Evolutionary conservation across 2,329 filamentous ascomycete species (phyloP).

Genomic region (Aspergillus thermomutatus): DNA sequence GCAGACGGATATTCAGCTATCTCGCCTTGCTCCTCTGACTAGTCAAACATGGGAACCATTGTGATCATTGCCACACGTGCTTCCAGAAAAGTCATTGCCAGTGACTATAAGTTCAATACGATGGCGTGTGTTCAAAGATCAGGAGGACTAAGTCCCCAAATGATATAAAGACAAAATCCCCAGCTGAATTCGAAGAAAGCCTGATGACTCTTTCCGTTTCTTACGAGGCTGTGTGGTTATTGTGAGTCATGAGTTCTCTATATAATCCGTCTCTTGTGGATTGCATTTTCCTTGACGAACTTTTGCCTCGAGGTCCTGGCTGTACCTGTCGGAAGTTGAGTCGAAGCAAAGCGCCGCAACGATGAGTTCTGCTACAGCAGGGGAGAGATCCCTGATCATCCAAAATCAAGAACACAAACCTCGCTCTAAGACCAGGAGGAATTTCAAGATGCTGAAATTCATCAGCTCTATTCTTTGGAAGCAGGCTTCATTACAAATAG

Average conservation of each 20-base stretch:
- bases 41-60: neutral
- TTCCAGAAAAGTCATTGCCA: neutral
- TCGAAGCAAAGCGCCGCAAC: neutral
- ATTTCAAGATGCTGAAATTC: constrained; percentile 15
- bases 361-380: neutral
- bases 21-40: neutral
- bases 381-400: neutral
- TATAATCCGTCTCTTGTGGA: neutral
- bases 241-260: neutral
- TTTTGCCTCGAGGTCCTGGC: neutral
- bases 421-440: constrained; percentile 11
- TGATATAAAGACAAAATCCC: neutral
- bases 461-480: constrained; percentile 32
- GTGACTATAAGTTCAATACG: neutral
- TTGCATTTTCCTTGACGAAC: neutral
- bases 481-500: constrained; percentile 59
- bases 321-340: neutral
- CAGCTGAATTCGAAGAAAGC: neutral
- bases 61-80: neutral
- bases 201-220: neutral
- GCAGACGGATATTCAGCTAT: neutral
- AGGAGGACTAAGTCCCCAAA: neutral
- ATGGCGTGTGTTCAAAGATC: neutral
- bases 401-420: neutral
- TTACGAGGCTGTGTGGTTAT: neutral